Conservation (phyloP, 2,329 filamentous ascomycete genomes). For the Pyrenophora tritici-repentis region DNA sequence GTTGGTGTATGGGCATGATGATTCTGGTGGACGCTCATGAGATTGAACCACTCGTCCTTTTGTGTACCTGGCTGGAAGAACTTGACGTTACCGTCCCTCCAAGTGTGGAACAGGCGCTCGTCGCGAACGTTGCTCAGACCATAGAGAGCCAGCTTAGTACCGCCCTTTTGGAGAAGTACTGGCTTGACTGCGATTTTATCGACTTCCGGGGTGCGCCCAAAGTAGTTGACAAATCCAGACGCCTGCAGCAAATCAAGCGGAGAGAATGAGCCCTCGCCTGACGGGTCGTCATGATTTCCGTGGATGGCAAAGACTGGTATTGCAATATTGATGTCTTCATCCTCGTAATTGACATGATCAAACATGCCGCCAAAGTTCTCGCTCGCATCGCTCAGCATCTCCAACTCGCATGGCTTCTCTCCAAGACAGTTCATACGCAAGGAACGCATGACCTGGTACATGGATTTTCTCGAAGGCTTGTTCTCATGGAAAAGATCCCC, state of each 20-base stretch:
- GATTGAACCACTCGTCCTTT: slow-evolving; percentile 90
- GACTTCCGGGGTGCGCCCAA: slow-evolving; percentile 85
- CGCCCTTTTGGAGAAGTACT: slow-evolving; percentile 88
- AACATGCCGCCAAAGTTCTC: slow-evolving; percentile 88
- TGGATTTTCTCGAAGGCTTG: slow-evolving; percentile 90
- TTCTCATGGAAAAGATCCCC: slow-evolving; percentile 98
- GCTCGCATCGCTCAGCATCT: slow-evolving; percentile 90
- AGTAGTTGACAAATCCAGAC: slow-evolving; percentile 93
- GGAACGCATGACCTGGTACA: slow-evolving; percentile 97
- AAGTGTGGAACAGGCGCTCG: slow-evolving; percentile 91
- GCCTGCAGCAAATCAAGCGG: slow-evolving; percentile 90
- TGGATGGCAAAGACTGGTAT: slow-evolving; percentile 99
- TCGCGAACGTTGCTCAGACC: slow-evolving; percentile 96
- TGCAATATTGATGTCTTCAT: slow-evolving; percentile 93
- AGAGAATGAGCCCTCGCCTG: slow-evolving; percentile 91
- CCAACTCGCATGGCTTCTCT: slow-evolving; percentile 91
- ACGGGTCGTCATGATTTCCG: slow-evolving; percentile 96
- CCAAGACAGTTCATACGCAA: slow-evolving; percentile 92
- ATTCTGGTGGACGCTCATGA: slow-evolving; percentile 95
- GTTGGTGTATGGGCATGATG: slow-evolving; percentile 91
- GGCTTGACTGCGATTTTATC: slow-evolving; percentile 95
- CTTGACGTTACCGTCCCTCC: slow-evolving; percentile 88
- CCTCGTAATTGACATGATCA: slow-evolving; percentile 96
- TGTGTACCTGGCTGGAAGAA: slow-evolving; percentile 86
- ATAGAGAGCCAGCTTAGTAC: slow-evolving; percentile 89